Evolutionary conservation across 2,329 filamentous ascomycete genomes (phyloP).

Genomic region (Tolypocladium nubicola): DNA sequence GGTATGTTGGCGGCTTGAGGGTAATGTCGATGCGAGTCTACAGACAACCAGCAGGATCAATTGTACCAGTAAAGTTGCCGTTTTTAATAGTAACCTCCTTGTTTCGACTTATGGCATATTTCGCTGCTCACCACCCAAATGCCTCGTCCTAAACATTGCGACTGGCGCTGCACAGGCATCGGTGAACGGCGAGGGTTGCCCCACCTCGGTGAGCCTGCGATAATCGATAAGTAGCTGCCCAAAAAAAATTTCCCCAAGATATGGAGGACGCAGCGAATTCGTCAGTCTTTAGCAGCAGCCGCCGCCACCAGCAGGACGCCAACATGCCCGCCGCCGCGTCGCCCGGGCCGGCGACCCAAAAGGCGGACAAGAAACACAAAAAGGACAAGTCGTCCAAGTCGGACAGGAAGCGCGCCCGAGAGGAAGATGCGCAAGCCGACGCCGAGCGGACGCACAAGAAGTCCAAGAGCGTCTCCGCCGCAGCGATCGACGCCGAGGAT

Average conservation of each 20-base stretch:
- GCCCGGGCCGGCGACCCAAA: conserved; percentile 17
- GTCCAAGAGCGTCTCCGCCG: conserved; percentile 32
- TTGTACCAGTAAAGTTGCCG: not conserved
- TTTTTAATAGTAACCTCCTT: not conserved
- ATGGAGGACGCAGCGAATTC: not conserved
- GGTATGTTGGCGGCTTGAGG: not conserved
- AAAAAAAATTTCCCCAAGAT: conserved; percentile 3
- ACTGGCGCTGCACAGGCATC: not conserved
- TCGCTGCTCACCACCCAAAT: too few species aligned
- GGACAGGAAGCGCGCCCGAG: conserved; percentile 34
- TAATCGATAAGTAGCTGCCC: conserved; percentile 5
- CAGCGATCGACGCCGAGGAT: conserved; percentile 8
- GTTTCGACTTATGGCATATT: not conserved
- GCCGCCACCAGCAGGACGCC: conserved; percentile 1
- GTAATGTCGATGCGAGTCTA: not conserved
- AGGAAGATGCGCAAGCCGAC: conserved; percentile 28
- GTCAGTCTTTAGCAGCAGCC: conserved; percentile 4
- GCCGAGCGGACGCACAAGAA: conserved; percentile 38
- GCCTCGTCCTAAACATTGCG: not conserved
- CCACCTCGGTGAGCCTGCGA: not conserved
- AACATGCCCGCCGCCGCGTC: conserved; percentile 23
- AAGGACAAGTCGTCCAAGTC: conserved; percentile 21
- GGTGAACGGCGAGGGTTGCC: not conserved
- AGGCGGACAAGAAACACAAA: conserved; percentile 28
- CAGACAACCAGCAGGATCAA: not conserved